Percentiles rank a stretch among this genome's conserved stretches.
These are phyloP conservation scores for Claviceps spartinae DNA, from an alignment of 2,329 filamentous ascomycete genomes.

Conservation along the genomic window DNA sequence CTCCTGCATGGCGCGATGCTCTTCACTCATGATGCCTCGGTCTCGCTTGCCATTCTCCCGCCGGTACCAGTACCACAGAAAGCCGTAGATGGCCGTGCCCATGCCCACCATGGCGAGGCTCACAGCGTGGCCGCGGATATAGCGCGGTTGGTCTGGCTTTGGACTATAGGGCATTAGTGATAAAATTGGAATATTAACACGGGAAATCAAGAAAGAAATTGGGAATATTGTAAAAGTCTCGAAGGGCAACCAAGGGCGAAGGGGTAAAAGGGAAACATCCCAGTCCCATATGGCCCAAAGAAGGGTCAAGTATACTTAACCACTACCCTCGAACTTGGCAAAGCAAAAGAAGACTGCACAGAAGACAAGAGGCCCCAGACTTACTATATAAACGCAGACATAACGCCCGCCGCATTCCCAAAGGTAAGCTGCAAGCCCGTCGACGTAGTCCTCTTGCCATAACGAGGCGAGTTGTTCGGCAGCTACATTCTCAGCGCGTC, in stretches of 20 bases:
- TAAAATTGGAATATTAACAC: not conserved
- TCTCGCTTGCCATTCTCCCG: slow-evolving; percentile 32
- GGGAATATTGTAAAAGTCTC: no score
- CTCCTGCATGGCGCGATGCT: slow-evolving; percentile 27
- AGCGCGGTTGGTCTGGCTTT: slow-evolving; percentile 38
- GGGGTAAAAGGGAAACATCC: no score
- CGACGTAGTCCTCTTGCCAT: slow-evolving; percentile 61
- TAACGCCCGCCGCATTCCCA: slow-evolving; percentile 58
- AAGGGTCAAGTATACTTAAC: no score
- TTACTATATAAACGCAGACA: slow-evolving; percentile 54
- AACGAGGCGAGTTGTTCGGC: slow-evolving; percentile 56
- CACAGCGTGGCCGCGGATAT: slow-evolving; percentile 46
- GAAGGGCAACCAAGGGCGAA: no score
- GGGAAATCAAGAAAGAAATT: not conserved
- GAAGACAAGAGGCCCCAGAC: slow-evolving; percentile 4
- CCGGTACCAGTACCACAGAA: slow-evolving; percentile 40
- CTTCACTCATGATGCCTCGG: slow-evolving; percentile 22
- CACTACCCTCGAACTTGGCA: no score
- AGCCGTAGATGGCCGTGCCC: slow-evolving; percentile 35
- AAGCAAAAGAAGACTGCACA: not conserved
- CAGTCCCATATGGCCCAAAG: no score
- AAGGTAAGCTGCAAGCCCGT: slow-evolving; percentile 58
- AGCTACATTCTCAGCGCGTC: slow-evolving; percentile 18
- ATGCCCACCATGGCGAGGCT: slow-evolving; percentile 45
- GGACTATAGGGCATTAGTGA: slow-evolving; percentile 19